A percentile compares a stretch with the other conserved stretches of the same genome.
These are phyloP conservation scores for Cynanchum wilfordii DNA, from an alignment of 257 asterid genomes.

Conservation along the genomic window DNA sequence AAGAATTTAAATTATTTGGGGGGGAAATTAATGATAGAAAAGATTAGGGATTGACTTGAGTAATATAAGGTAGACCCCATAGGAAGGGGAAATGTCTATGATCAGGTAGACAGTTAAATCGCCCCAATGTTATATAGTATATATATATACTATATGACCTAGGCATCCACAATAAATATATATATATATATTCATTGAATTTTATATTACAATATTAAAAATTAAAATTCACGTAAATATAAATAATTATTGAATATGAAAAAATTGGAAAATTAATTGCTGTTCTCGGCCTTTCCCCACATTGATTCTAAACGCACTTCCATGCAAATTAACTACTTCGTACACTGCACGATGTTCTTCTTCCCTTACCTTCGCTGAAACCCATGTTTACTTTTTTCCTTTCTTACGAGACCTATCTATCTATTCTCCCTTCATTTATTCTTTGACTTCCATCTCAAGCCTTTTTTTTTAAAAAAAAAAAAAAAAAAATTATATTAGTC, in stretches of 20 bases:
- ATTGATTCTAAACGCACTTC: conserved; percentile 51
- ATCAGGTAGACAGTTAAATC: conserved; percentile 38
- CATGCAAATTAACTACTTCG: conserved; percentile 46
- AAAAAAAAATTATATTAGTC: too few species aligned
- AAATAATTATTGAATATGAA: not conserved
- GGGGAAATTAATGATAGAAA: not conserved
- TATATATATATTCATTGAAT: too few species aligned
- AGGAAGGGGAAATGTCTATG: conserved; percentile 34
- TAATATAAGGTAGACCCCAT: conserved; percentile 22
- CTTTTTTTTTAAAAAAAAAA: too few species aligned
- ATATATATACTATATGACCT: conserved; percentile 4
- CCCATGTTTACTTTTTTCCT: conserved; percentile 27
- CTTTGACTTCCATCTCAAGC: conserved; percentile 3
- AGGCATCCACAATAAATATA: not conserved
- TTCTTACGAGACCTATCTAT: not conserved
- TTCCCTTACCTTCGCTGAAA: conserved; percentile 37
- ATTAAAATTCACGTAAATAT: not conserved
- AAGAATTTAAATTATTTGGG: too few species aligned
- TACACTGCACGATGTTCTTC: conserved; percentile 53
- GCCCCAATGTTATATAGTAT: conserved; percentile 18
- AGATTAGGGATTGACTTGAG: conserved; percentile 13
- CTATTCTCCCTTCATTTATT: conserved; percentile 7
- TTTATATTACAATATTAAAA: not conserved
- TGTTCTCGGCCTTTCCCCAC: conserved; percentile 35
- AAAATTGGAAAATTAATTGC: not conserved